Conservation (phyloP, 1,139 yeast species). For the Arxiozyma telluris region DNA sequence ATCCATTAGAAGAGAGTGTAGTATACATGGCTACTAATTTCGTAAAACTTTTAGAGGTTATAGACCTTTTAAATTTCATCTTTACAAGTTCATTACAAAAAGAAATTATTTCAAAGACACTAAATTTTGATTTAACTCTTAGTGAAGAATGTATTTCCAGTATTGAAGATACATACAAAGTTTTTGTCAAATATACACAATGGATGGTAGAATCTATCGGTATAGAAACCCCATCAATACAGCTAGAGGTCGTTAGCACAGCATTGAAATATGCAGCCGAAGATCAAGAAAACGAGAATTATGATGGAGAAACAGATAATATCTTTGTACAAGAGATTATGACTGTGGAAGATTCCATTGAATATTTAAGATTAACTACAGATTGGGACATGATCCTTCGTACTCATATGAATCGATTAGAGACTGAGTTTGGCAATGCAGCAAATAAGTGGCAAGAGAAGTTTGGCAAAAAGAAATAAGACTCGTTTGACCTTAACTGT, state of each 20-base stretch:
- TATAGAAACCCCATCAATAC: constrained; percentile 14
- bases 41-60: constrained; percentile 22
- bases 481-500: background rate
- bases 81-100: constrained; percentile 28
- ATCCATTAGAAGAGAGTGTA: constrained; percentile 8
- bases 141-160: constrained; percentile 18
- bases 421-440: constrained; percentile 12
- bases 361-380: constrained; percentile 16
- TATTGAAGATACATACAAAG: constrained; percentile 27
- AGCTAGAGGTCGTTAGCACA: constrained; percentile 26
- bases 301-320: constrained; percentile 24
- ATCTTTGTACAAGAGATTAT: constrained; percentile 28
- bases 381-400: constrained; percentile 22
- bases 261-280: constrained; percentile 28
- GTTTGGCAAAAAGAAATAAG: constrained; percentile 15
- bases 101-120: constrained; percentile 29
- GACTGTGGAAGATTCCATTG: constrained; percentile 19
- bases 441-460: constrained; percentile 20
- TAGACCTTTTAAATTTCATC: constrained; percentile 27
- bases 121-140: constrained; percentile 23
- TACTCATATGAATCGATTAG: constrained; percentile 14
- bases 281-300: constrained; percentile 24
- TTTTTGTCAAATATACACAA: constrained; percentile 29
- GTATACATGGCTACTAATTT: constrained; percentile 20
- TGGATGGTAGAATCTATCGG: constrained; percentile 29